Conservation (phyloP, 768 basidiomycete genomes). For the Russula emetica region DNA sequence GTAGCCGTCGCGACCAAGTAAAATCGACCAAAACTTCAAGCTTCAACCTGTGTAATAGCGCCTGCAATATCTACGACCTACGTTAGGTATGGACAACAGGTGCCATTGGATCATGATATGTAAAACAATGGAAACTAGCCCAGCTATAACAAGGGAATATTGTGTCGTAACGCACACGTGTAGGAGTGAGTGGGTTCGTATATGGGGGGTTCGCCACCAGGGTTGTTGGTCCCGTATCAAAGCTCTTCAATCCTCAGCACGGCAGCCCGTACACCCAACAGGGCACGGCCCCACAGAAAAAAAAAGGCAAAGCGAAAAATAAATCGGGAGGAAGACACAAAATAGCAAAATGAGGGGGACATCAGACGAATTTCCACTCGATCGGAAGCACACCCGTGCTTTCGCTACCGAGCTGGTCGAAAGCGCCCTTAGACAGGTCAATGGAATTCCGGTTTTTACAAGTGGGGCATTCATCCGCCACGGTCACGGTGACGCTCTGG, state of each 20-base stretch:
- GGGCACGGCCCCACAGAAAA: constrained; percentile 24
- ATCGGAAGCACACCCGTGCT: constrained; percentile 54
- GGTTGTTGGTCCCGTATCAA: constrained; percentile 42
- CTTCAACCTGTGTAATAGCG: neutral
- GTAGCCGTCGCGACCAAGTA: neutral
- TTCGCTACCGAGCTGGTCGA: constrained; percentile 50
- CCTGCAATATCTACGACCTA: constrained; percentile 7
- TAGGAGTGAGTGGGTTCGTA: constrained; percentile 28
- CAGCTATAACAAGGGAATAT: constrained; percentile 23
- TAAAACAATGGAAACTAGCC: constrained; percentile 14
- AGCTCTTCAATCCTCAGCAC: constrained; percentile 28
- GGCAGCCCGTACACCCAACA: constrained; percentile 20
- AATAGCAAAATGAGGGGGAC: neutral
- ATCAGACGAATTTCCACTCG: constrained; percentile 35
- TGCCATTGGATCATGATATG: neutral
- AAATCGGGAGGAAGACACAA: constrained; percentile 18
- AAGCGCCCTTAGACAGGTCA: constrained; percentile 68
- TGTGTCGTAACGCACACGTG: constrained; percentile 27
- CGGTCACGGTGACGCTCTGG: constrained; percentile 55
- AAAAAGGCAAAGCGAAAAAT: constrained; percentile 18
- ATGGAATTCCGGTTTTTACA: constrained; percentile 53
- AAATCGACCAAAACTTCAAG: neutral
- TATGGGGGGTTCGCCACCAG: constrained; percentile 40
- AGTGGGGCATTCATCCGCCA: constrained; percentile 82
- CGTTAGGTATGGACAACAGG: neutral